Base-by-base conservation (phyloP, 805 yeast genomes). In the Groenewaldozyma tartarivorans region DNA sequence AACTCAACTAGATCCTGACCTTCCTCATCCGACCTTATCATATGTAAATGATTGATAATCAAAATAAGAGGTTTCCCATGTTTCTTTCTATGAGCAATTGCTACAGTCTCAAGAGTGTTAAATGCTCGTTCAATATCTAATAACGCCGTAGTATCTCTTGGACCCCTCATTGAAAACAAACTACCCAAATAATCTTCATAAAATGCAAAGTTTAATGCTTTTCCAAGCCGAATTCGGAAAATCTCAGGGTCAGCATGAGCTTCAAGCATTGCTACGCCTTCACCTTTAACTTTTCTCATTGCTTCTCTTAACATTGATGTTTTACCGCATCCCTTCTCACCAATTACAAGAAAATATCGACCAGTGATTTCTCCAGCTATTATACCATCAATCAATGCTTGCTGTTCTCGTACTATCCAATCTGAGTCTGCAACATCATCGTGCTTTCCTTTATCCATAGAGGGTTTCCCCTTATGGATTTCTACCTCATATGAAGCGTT, bases 271-370 rank as follows among this genome's bases (percentile, higher is more conserved):
- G 85, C 74, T 38, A 85, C 83, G 50, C 79, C 74, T 38, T 62
- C 58, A 0, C 88, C 85, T 30, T 69, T 63, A 2, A 74, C 75
- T 48, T 77, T 72, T 44, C 75, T 71, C 67, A 84, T 74, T 2
- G 86, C 72, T 48, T 83, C 86, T 51, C 81, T 59, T 13, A 84
- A 67, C 65, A 85, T 69, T 1, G 90, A 78, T 1, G 87, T 78
- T 55, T 83, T 83, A 2, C 94, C 94, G 0, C 92, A 83, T 1
- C 94, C 94, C 55, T 84, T 83, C 56, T 83, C 94, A 22, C 94
- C 94, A 32, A 84, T 72, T 7, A 84, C 54, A 36, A 84, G 61
- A 53, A 75, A 79, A 60, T 83, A 84, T 15, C 90, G 58, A 0
- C 94, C 94, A 4, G 60, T 60, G 1, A 72, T 62, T n/a, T 68